Conservation (phyloP, 139 green algal genomes). For the Chlamydomonas sp. region DNA sequence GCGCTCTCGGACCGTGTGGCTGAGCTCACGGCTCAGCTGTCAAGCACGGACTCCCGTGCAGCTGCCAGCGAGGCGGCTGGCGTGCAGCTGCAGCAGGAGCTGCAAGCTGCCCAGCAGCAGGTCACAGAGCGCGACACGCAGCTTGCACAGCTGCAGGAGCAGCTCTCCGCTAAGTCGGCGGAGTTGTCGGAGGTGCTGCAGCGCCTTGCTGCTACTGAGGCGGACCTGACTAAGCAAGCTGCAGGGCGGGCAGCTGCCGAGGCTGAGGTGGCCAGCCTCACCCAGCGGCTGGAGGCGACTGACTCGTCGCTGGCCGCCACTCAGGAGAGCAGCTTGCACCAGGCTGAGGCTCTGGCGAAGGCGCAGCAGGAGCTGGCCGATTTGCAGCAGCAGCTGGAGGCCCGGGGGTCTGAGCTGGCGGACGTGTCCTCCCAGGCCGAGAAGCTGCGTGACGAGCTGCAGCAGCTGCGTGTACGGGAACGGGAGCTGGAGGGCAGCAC, state of each 20-base stretch:
- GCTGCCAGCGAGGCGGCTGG: background rate
- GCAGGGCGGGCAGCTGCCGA: background rate
- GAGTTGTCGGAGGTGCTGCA: background rate
- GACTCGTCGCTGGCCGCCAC: background rate
- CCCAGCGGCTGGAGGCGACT: background rate
- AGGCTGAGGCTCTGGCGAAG: background rate
- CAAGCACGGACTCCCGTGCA: background rate
- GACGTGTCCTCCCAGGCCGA: background rate
- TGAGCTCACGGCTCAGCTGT: background rate
- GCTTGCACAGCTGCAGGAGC: background rate
- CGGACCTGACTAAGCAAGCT: background rate
- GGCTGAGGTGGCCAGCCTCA: background rate
- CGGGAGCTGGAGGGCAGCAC: background rate
- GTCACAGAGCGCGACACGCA: background rate
- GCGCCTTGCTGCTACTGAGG: background rate
- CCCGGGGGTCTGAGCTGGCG: background rate
- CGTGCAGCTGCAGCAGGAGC: background rate
- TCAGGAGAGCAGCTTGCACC: background rate
- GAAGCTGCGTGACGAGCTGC: background rate
- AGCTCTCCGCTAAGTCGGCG: background rate
- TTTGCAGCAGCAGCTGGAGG: background rate
- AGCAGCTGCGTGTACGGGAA: background rate
- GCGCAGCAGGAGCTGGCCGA: background rate
- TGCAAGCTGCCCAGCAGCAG: background rate
- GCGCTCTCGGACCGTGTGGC: background rate